Evolutionary conservation across 2,329 filamentous ascomycete genomes (phyloP), one percentile per base, ranked within the genome.

Genomic region (Alternaria dauci): DNA sequence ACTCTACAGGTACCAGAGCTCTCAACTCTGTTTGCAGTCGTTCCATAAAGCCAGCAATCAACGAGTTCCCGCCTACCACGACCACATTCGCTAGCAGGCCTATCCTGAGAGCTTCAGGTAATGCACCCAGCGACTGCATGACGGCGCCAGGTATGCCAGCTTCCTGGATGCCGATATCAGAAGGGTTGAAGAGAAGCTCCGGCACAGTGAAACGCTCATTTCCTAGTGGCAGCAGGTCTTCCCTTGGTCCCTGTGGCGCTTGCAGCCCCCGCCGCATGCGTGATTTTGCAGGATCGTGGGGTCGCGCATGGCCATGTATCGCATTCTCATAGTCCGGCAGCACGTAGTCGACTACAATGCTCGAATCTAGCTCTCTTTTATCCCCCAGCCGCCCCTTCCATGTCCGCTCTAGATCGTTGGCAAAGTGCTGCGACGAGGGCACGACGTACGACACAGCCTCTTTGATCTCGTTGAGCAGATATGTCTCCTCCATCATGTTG

Each of bases 391-490:
- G 64, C 5, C 73, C 73, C 77, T 93, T 95, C 93, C 93, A 97
- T 0, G 89, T 90, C 65, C 85, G 86, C 64, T 98, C 94, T 36
- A 99, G 85, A 69, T 97, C 92, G 7, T 77, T 73, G 26, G 84
- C 82, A 77, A 98, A 97, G 9, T 73, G 63, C 36, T 73, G 65
- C 20, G 67, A 48, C 73, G 96, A 88, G 1, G 87, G 81, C 2
- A 91, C 91, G 11, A 97, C 89, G 70, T 91, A 98, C 75, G 92
- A 96, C 1, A 91, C 89, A 5, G 90, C 86, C 76, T 99, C 95
- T 75, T 99, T 99, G 79, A 98, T 94, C 77, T 97, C 92, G 72
- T 97, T 97, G 76, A 97, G 93, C 52, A 98, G 90, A 77, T 96
- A 90, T 1, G 91, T 90, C 71, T 99, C 95, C 77, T 96, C 94